Percentiles rank a stretch among this genome's conserved stretches.
Conservation (phyloP, 352 stramenopile genomes). For the Aphanomyces euteiches region DNA sequence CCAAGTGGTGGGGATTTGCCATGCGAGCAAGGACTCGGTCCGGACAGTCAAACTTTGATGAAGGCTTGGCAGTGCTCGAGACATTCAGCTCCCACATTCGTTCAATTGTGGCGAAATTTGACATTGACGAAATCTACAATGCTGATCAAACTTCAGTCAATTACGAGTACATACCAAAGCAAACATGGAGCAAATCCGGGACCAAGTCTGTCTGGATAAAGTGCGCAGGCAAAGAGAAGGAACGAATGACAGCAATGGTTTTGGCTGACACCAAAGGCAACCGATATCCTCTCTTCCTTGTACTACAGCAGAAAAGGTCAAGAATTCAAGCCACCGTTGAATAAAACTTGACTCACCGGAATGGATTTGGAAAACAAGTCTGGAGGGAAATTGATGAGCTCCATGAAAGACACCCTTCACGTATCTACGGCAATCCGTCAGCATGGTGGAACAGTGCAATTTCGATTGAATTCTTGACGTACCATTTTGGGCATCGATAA, state of each 20-base stretch:
- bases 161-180: no score
- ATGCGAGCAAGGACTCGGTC: conserved; percentile 28
- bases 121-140: conserved; percentile 27
- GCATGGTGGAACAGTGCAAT: conserved; percentile 38
- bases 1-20: conserved; percentile 12
- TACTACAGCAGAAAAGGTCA: conserved; percentile 34
- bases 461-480: conserved; percentile 35
- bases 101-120: background rate
- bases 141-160: conserved; percentile 31
- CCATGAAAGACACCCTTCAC: conserved; percentile 15
- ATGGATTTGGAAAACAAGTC: conserved; percentile 33
- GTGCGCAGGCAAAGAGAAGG: conserved; percentile 33
- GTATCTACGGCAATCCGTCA: conserved; percentile 34
- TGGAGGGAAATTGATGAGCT: conserved; percentile 31
- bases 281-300: conserved; percentile 35
- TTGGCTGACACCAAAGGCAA: conserved; percentile 30
- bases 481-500: conserved; percentile 34
- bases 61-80: conserved; percentile 6
- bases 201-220: conserved; percentile 36
- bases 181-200: conserved; percentile 26
- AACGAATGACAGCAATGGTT: conserved; percentile 35
- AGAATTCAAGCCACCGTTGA: conserved; percentile 3
- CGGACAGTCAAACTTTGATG: conserved; percentile 25
- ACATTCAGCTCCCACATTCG: background rate
- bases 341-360: background rate